Evolutionary conservation across 2,329 filamentous ascomycete genomes (phyloP).

Genomic region (Magnaporthiopsis poae): DNA sequence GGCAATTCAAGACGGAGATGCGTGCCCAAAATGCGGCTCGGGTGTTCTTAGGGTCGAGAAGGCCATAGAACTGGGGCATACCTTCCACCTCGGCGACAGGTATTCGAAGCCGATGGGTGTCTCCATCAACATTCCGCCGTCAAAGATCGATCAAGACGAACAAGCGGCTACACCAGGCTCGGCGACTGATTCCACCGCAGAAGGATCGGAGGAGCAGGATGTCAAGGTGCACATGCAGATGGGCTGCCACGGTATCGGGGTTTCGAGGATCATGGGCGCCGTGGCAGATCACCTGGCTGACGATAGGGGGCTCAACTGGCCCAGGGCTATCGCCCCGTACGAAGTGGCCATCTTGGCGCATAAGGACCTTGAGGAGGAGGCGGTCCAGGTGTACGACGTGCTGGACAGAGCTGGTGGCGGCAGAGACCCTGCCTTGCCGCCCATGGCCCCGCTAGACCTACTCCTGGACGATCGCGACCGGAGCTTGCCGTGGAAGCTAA

Average conservation of each 20-base stretch:
- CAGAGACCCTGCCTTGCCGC: conserved; percentile 8
- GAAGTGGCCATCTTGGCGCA: conserved; percentile 58
- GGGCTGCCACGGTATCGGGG: conserved; percentile 93
- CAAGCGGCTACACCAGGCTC: neutral
- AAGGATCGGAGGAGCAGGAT: conserved; percentile 4
- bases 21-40: conserved; percentile 59
- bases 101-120: conserved; percentile 71
- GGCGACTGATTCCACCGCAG: conserved; percentile 9
- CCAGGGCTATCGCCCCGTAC: conserved; percentile 74
- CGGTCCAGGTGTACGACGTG: conserved; percentile 52
- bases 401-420: conserved; percentile 26
- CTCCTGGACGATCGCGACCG: conserved; percentile 65
- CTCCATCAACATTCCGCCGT: conserved; percentile 38
- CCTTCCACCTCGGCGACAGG: conserved; percentile 82
- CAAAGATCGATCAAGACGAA: neutral
- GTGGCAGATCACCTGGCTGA: conserved; percentile 69
- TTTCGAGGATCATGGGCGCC: conserved; percentile 81
- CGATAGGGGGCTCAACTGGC: conserved; percentile 73
- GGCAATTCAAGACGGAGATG: conserved; percentile 55
- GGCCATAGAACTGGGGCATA: conserved; percentile 86
- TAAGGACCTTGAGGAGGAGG: conserved; percentile 36
- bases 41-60: conserved; percentile 56
- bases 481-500: conserved; percentile 72
- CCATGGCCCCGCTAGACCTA: conserved; percentile 41
- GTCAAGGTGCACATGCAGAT: conserved; percentile 59